A percentile compares a stretch with the other conserved stretches of the same genome.
phyloP scores from a whole-genome alignment of 2,329 filamentous ascomycete species.

The Xylaria sp. region DNA sequence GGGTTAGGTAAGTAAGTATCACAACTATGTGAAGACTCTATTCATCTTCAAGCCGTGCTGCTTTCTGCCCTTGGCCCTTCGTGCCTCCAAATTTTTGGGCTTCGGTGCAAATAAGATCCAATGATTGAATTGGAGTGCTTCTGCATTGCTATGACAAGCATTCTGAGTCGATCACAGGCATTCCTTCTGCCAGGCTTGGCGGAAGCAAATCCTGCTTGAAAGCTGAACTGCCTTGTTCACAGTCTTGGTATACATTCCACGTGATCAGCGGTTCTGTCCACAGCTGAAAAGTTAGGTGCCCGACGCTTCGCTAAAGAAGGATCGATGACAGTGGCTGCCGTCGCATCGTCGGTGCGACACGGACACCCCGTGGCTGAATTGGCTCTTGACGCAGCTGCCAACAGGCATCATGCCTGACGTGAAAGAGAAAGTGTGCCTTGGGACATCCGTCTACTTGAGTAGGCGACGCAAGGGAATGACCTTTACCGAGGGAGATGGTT shows the following conservation, averaged over 20 bases:
- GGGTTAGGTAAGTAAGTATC: slow-evolving; percentile 1
- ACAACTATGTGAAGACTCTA: too few species aligned
- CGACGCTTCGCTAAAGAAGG: not conserved
- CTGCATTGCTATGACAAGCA: not conserved
- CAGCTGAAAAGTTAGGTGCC: not conserved
- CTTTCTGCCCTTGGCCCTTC: not conserved
- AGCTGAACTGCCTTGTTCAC: slow-evolving; percentile 1
- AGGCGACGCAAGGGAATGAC: not conserved
- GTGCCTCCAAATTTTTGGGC: not conserved
- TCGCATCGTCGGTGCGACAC: not conserved
- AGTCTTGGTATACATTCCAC: not conserved
- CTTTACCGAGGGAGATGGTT: not conserved
- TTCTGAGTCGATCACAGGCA: not conserved
- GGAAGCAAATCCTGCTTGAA: not conserved
- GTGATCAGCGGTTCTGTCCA: not conserved
- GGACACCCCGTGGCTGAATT: not conserved
- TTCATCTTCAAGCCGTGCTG: not conserved
- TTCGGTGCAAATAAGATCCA: not conserved
- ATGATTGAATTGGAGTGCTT: not conserved
- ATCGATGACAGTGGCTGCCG: slow-evolving; percentile 1
- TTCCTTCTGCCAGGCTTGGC: not conserved
- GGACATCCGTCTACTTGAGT: not conserved
- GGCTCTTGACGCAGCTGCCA: not conserved
- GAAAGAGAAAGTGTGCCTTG: not conserved
- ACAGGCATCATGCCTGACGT: not conserved